phyloP scores from a whole-genome alignment of 2,329 filamentous ascomycete species.

The Exophiala aquamarina region DNA sequence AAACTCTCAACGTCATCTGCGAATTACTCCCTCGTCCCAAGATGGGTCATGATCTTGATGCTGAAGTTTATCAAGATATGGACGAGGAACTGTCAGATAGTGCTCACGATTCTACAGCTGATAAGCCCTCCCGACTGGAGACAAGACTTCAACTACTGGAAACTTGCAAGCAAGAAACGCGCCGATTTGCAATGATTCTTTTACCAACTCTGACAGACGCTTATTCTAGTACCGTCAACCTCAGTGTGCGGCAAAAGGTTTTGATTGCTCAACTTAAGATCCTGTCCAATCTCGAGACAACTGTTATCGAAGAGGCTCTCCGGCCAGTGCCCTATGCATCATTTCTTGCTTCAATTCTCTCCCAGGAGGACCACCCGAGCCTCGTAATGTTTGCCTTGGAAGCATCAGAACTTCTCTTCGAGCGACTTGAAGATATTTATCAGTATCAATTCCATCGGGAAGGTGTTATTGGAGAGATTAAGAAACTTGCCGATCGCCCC shows the following conservation, averaged over 20 bases:
- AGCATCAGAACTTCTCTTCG: constrained; percentile 82
- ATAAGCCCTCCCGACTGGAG: constrained; percentile 52
- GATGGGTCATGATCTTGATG: constrained; percentile 50
- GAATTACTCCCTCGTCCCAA: constrained; percentile 81
- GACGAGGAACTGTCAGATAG: constrained; percentile 47
- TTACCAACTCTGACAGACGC: constrained; percentile 94
- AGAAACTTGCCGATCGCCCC: constrained; percentile 65
- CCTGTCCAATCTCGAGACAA: constrained; percentile 87
- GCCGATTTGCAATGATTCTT: constrained; percentile 87
- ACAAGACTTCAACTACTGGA: constrained; percentile 79
- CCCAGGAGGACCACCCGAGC: constrained; percentile 87
- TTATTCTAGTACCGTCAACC: constrained; percentile 95
- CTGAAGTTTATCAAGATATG: constrained; percentile 48
- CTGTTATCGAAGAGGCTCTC: constrained; percentile 80
- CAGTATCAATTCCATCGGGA: constrained; percentile 96
- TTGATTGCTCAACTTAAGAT: constrained; percentile 96
- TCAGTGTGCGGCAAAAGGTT: constrained; percentile 92
- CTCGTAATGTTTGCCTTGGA: constrained; percentile 85
- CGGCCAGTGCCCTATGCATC: constrained; percentile 91
- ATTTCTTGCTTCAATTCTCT: constrained; percentile 90
- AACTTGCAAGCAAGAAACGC: constrained; percentile 81
- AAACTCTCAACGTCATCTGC: constrained; percentile 96
- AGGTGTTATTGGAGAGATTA: constrained; percentile 89
- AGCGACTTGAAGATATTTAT: constrained; percentile 82
- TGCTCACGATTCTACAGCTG: constrained; percentile 4